phyloP scores from a whole-genome alignment of 257 asterid species.

The Solanum piurae region DNA sequence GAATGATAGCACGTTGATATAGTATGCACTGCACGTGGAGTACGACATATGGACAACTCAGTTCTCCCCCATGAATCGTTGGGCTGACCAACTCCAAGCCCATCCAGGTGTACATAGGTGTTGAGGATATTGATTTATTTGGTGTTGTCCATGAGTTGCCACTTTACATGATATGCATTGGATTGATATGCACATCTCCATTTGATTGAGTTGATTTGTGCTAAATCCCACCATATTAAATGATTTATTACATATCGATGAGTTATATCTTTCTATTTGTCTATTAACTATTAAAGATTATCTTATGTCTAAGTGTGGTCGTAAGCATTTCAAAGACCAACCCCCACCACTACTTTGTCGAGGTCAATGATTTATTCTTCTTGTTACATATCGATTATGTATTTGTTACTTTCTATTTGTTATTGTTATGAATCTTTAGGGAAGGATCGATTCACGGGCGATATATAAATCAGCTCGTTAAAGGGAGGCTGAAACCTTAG shows the following conservation, averaged over 20 bases:
- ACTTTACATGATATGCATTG: neutral
- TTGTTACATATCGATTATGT: neutral
- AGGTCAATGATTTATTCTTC: neutral
- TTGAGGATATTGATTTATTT: neutral
- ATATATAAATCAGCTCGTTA: too few relatives aligned
- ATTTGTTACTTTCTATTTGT: neutral
- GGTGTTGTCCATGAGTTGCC: neutral
- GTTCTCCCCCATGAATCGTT: neutral
- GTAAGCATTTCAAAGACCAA: neutral
- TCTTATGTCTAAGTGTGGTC: neutral
- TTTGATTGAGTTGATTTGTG: neutral
- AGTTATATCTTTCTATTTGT: neutral
- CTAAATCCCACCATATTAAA: neutral
- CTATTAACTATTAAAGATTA: neutral
- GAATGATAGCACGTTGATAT: neutral
- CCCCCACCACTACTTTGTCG: neutral
- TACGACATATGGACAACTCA: neutral
- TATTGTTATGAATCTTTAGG: too few relatives aligned
- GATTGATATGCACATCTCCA: neutral
- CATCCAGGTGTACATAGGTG: neutral
- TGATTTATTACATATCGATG: neutral
- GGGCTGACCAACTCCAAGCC: neutral
- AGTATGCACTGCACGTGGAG: neutral
- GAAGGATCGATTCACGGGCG: too few relatives aligned
- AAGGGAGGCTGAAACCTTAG: too few relatives aligned